Base-by-base conservation (phyloP, 129 eudicot species). In the Sambucus nigra region DNA sequence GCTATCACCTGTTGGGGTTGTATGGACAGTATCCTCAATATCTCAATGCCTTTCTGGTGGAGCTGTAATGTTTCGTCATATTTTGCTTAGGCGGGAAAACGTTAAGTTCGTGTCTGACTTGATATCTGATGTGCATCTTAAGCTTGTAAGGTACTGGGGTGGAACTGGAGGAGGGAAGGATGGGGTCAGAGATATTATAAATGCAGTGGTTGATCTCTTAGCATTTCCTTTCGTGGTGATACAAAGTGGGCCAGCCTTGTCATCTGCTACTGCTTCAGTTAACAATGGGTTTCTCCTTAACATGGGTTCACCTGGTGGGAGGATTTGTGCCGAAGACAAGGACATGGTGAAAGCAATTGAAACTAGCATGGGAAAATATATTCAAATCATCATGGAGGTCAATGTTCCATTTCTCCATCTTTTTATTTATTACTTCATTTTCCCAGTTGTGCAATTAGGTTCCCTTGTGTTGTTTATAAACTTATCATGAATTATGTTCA, bases 211-310 rank as follows among this genome's bases (percentile, higher is more conserved):
- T 62, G 88, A 92, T 56, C 89, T 92, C 46, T 71, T 92, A 58
- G 99, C 99, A 16, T 92, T 80, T 63, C 99, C 99, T 38, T 86
- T 86, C 66, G 99, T 92, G 59, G 99, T 94, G 11, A 79, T 78
- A 51, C 96, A 86, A 66, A 75, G 51, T 69, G 76, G 68, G 33
- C 77, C 94, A 25, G 78, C 74, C 68, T 61, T 75, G 73, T 84
- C 80, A n/a, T 62, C 95, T 51, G 75, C 97, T 61, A 86, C 84
- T 57, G 94, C 96, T 73, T 92, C 99, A 7, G 87, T 86, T 27
- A 92, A 74, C 60, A 77, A 82, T 42, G 99, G 99, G 42, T 74
- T 73, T 66, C 82, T 92, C 61, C 81, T 92, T 50, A 86, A 92
- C 59, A 56, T 71, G 69, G 95, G 88, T 5, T 92, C 99, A 41